Percentiles rank a stretch among this genome's conserved stretches.
phyloP scores from a whole-genome alignment of 2,329 filamentous ascomycete genomes.

The Gliomastix tumulicola region DNA sequence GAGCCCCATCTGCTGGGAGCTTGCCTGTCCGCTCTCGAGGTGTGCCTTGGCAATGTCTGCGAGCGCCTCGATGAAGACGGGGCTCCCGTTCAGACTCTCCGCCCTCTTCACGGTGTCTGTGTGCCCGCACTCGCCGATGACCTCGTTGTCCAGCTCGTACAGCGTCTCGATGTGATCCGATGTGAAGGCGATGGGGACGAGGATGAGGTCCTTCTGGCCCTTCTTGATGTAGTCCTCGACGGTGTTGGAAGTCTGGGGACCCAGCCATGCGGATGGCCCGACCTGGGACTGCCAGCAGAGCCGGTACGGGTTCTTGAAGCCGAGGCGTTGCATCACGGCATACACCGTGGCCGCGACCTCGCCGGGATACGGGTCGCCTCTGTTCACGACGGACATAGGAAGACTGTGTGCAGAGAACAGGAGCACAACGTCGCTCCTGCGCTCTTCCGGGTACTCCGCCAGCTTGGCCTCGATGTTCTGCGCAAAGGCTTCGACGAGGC shows the following conservation, averaged over 20 bases:
- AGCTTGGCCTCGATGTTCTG: slow-evolving; percentile 85
- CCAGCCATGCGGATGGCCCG: slow-evolving; percentile 89
- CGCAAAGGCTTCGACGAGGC: slow-evolving; percentile 86
- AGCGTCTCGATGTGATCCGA: slow-evolving; percentile 99
- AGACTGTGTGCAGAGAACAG: slow-evolving; percentile 94
- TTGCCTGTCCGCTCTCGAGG: slow-evolving; percentile 58
- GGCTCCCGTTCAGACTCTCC: slow-evolving; percentile 86
- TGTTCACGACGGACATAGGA: slow-evolving; percentile 94
- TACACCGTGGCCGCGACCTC: slow-evolving; percentile 95
- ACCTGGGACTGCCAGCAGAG: slow-evolving; percentile 98
- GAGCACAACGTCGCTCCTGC: slow-evolving; percentile 72
- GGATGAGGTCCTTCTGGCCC: slow-evolving; percentile 82
- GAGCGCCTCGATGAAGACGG: slow-evolving; percentile 82
- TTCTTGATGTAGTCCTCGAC: slow-evolving; percentile 86
- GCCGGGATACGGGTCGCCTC: slow-evolving; percentile 86
- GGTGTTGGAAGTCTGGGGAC: slow-evolving; percentile 83
- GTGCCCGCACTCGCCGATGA: slow-evolving; percentile 80
- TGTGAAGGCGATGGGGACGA: slow-evolving; percentile 95
- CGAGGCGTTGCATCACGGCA: slow-evolving; percentile 89
- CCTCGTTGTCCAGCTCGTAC: slow-evolving; percentile 88
- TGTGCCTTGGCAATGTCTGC: slow-evolving; percentile 82
- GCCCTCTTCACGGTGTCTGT: slow-evolving; percentile 78
- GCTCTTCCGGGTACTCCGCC: slow-evolving; percentile 74
- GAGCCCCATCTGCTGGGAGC: slow-evolving; percentile 80
- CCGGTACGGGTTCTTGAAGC: slow-evolving; percentile 84